Base-by-base conservation (phyloP, 257 asterid species). In the Catharanthus roseus region DNA sequence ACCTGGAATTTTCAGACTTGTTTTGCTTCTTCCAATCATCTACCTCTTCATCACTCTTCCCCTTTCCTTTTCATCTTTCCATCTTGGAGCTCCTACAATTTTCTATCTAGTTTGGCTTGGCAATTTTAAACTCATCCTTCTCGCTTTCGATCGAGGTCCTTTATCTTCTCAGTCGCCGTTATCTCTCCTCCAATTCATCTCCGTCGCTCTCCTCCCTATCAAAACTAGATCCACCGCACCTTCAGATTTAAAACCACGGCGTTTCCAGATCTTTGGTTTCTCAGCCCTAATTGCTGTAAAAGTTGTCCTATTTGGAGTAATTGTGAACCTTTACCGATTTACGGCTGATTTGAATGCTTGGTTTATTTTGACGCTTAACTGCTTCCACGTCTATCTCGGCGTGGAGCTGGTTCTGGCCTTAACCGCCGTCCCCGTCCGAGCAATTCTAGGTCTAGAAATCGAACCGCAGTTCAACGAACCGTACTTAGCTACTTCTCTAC, bases 401-500 rank as follows among this genome's bases (percentile, higher is more conserved):
- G 69, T 70, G 36, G 96, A 87, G 56, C 79, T 86, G 29, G 0
- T 83, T 0, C 41, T 87, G 0, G 83, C 83, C 75, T 23, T 77
- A 44, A 70, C 86, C 0, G 82, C 84, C 45, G 71, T 47, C 56
- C 87, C 86, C 68, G 87, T 76, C 51, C 78, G 82, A 39, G 84
- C 80, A 49, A 31, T 68, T 10, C 73, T 87, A 4, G 92, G 95
- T 6, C 6, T 84, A 70, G 92, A 89, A 16, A 33, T 87, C 10
- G 96, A 86, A 72, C 88, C 86, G 41, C 92, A 84, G 38, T 91
- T 88, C 79, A 60, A 91, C 77, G 89, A 87, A 74, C 97, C 96
- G 71, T 89, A 89, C 61, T 23, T 89, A 0, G 78, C 97, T 60
- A 83, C 90, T 33, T 91, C 97, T 31, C 80, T 91, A 0, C 97